Evolutionary conservation across 352 stramenopile species (phyloP).

Genomic region (Phytophthora capsici): DNA sequence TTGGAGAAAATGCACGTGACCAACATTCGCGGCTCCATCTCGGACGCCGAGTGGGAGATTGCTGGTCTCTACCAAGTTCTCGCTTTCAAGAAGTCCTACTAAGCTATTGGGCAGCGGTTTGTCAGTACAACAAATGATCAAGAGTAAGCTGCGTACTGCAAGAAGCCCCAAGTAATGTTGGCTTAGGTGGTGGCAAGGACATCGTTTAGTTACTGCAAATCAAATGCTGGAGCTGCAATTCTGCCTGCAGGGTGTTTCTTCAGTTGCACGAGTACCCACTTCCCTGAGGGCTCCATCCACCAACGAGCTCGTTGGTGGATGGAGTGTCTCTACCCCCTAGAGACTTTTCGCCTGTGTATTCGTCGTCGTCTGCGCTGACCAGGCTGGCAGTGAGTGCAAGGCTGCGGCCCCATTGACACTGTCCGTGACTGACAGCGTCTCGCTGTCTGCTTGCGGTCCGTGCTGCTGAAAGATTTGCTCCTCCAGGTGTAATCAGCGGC

Average conservation of each 20-base stretch:
- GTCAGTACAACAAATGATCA: not conserved
- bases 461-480: not conserved
- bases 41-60: slow-evolving; percentile 88
- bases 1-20: slow-evolving; percentile 90
- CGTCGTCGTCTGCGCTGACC: not conserved
- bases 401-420: not conserved
- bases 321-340: too few relatives aligned
- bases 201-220: too few relatives aligned
- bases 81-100: slow-evolving; percentile 87
- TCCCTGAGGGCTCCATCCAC: too few relatives aligned
- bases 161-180: too few relatives aligned
- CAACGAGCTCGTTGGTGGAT: too few relatives aligned
- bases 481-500: not conserved
- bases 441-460: not conserved
- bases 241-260: too few relatives aligned
- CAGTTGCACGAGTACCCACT: too few relatives aligned
- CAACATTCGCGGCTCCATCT: slow-evolving; percentile 85
- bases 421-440: not conserved
- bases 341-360: not conserved
- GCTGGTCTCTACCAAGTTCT: slow-evolving; percentile 87
- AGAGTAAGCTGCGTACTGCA: too few relatives aligned
- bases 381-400: not conserved
- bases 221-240: too few relatives aligned
- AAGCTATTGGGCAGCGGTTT: not conserved
- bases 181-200: too few relatives aligned